phyloP scores from a whole-genome alignment of 2,329 filamentous ascomycete species.

The Paracamarosporium sp. region DNA sequence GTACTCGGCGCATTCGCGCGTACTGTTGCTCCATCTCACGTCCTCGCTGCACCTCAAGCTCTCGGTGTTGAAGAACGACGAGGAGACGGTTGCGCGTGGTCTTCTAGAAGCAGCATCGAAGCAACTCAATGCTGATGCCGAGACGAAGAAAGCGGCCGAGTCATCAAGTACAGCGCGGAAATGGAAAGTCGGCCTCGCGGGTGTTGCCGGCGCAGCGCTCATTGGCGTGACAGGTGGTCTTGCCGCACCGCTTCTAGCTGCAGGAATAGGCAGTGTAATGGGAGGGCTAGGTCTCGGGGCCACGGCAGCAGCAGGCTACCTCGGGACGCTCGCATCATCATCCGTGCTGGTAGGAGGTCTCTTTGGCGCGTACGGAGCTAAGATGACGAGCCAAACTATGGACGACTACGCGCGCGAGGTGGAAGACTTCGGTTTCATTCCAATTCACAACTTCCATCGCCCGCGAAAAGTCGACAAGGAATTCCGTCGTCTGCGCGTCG shows the following conservation, averaged over 20 bases:
- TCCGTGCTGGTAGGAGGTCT: slow-evolving; percentile 80
- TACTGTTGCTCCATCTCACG: slow-evolving; percentile 73
- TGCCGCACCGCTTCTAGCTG: slow-evolving; percentile 76
- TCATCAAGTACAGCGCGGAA: slow-evolving; percentile 70
- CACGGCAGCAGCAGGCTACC: slow-evolving; percentile 75
- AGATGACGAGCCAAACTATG: slow-evolving; percentile 85
- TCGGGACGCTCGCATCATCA: slow-evolving; percentile 82
- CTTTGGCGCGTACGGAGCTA: slow-evolving; percentile 89
- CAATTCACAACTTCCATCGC: slow-evolving; percentile 58
- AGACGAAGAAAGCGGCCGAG: slow-evolving; percentile 74
- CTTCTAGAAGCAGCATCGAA: slow-evolving; percentile 74
- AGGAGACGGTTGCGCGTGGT: slow-evolving; percentile 76
- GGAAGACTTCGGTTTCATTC: slow-evolving; percentile 86
- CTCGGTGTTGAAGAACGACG: slow-evolving; percentile 70
- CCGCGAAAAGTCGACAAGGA: slow-evolving; percentile 60
- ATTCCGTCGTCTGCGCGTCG: slow-evolving; percentile 70
- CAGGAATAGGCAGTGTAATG: slow-evolving; percentile 80
- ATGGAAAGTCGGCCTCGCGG: slow-evolving; percentile 86
- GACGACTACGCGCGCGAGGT: slow-evolving; percentile 87
- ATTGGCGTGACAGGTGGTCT: slow-evolving; percentile 85
- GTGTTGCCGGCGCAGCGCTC: slow-evolving; percentile 84
- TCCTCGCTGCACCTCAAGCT: slow-evolving; percentile 74
- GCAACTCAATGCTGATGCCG: slow-evolving; percentile 77
- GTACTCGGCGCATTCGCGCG: slow-evolving; percentile 76
- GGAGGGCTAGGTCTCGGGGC: slow-evolving; percentile 77